Conservation (phyloP, 148 eudicot species). For the Camellia lanceoleosa region DNA sequence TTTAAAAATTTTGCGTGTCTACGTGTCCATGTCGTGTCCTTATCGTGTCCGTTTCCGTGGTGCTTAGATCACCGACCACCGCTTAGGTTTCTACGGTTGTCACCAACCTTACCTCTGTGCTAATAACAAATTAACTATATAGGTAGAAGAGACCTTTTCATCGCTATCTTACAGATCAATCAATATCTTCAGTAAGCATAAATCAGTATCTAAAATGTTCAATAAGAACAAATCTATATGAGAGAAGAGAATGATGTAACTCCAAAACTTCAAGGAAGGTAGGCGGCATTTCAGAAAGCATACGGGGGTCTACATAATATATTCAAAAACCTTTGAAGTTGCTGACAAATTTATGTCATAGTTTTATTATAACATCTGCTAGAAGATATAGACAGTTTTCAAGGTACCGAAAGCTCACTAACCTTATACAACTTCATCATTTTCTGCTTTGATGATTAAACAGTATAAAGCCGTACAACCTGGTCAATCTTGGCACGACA, state of each 20-base stretch:
- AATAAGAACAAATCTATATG: neutral
- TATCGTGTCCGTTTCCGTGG: no score
- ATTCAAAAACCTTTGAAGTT: neutral
- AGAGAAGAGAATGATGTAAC: neutral
- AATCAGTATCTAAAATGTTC: neutral
- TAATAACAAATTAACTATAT: neutral
- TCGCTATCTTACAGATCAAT: no score
- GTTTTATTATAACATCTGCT: neutral
- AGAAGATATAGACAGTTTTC: neutral
- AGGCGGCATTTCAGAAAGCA: neutral
- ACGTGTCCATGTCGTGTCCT: no score
- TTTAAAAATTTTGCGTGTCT: no score
- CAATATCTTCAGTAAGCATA: neutral
- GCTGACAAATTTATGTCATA: neutral
- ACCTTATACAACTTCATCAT: constrained; percentile 8
- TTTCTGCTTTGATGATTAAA: constrained; percentile 33
- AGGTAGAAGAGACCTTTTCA: neutral
- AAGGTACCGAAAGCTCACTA: constrained; percentile 1
- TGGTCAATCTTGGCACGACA: constrained; percentile 85
- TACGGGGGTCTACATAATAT: neutral
- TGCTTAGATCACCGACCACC: no score
- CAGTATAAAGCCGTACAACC: constrained; percentile 71
- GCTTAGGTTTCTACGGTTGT: no score
- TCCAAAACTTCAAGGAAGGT: neutral
- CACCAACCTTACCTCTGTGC: neutral